Evolutionary conservation across 2,329 filamentous ascomycete species (phyloP), one percentile per base, ranked within the genome.

Genomic region (Sclerotiophoma versabilis): DNA sequence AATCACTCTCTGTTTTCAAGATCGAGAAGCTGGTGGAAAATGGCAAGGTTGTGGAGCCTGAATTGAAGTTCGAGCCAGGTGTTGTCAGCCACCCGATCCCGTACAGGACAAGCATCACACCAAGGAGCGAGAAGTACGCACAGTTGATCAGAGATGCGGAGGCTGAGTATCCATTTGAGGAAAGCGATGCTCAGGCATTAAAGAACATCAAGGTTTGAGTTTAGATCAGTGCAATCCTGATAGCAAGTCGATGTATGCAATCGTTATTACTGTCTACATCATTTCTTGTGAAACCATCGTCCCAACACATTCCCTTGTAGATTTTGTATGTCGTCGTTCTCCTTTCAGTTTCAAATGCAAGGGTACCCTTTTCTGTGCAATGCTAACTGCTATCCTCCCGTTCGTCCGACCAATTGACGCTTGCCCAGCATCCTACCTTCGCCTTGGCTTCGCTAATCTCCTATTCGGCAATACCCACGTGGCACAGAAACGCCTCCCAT

Each of bases 1-100:
- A 80, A 19, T 66, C 74, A 0, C 64, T 86, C 1, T 75, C 83
- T 0, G 78, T 78, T 0, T 84, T 85, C 48, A 69, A 75, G 3
- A 70, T 83, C 12, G 55, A 59, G 11, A 79, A 79, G 48, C 56
- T 59, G 0, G 49, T 76, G 6, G 70, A 74, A 19, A 65, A 76
- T 5, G 81, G 77, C 0, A 69, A 63, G 15, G 69, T 72, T 9
- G 63, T 80, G 0, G 76, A 74, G 19, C 67, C 74, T 0, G 62
- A 68, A 17, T 34, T 76, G 0, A 64, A 72, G 25, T 78, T 79
- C 34, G 61, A 69, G 53, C 57, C 69, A 2, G 76, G 76, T 12
- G 49, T 75, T 9, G 59, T 77, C 15, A 74, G 69, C 49, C 77
- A 80, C 55, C 77, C 78, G 0, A 60, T 66, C 1, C 72, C 74